These are phyloP conservation scores for Petrea volubilis DNA, from an alignment of 257 asterid genomes.

Conservation along the genomic window DNA sequence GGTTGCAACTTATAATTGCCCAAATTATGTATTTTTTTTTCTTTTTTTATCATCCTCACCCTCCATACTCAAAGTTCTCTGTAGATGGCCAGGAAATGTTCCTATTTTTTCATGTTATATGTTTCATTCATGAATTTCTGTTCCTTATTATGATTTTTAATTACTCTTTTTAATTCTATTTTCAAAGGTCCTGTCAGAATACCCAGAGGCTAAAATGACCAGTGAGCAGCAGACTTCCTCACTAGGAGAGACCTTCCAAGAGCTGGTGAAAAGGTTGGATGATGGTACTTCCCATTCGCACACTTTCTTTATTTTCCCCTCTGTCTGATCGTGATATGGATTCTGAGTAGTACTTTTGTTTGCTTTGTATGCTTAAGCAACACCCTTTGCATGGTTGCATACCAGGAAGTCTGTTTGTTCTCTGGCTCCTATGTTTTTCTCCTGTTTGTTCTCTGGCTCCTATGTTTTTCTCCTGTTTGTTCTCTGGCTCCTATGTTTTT, in stretches of 20 bases:
- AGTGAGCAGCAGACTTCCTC: conserved; percentile 68
- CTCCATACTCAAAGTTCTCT: conserved; percentile 3
- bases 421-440: neutral
- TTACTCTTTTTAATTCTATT: conserved; percentile 14
- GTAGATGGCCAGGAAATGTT: neutral
- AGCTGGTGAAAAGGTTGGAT: conserved; percentile 91
- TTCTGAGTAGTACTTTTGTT: neutral
- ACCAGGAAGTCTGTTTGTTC: neutral
- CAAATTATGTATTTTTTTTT: neutral
- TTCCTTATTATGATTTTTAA: neutral
- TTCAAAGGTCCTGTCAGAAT: conserved; percentile 69
- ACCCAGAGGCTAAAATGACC: conserved; percentile 87
- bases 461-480: neutral
- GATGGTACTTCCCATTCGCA: conserved; percentile 77
- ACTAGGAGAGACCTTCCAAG: conserved; percentile 73
- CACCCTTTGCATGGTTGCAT: neutral
- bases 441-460: neutral
- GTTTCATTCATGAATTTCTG: neutral
- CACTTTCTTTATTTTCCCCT: conserved; percentile 23
- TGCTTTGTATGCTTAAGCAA: neutral
- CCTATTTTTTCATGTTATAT: conserved; percentile 11
- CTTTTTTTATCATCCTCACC: neutral
- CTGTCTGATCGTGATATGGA: conserved; percentile 12
- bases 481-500: neutral
- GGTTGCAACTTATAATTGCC: neutral